Evolutionary conservation across 495 filamentous ascomycete genomes (phyloP), one percentile per base, ranked within the genome.

Genomic region (Haplographium delicatum): DNA sequence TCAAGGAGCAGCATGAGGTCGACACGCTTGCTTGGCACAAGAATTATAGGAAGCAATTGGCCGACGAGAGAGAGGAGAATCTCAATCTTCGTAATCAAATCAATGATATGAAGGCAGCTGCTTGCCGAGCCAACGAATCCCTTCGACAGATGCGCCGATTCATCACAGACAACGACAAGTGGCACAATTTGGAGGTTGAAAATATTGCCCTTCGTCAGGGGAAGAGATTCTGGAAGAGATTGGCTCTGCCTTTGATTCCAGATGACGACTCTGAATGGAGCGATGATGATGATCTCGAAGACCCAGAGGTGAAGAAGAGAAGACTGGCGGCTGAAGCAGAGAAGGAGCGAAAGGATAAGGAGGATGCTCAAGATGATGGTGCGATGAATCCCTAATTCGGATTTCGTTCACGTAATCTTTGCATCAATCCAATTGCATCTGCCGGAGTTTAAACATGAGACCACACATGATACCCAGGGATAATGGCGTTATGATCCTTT

Each of bases 61-160:
- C 73, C 55, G 73, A 75, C 58, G 76, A 76, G 53, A 72, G 76
- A 7, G 70, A 72, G 45, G 75, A 78, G 65, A 80, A 80, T 56
- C 65, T 66, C 40, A 66, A 67, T 3, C 67, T 80, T n/a, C 73
- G 75, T 31, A 71, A 75, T 47, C 71, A 78, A 63, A 76, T 80
- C 42, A 73, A 72, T 67, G 75, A 76, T 53, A 77, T 76, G 71
- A 71, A 74, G 53, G 72, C 70, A 33, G 68, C 71, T 41, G 76
- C 76, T 30, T 70, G 62, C 19, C 56, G 59, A 4, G 74, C 73
- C 31, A 78, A 76, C 62, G 68, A 69, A 42, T 50, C 65, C 48
- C 57, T 80, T 31, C 74, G 76, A 34, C 51, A 63, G 5, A 75
- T 78, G 49, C 68, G 74, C 22, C 65, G 70, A 25, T 59, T 56